Conservation (phyloP, 2,329 filamentous ascomycete species). For the Aspergillus puulaauensis region DNA sequence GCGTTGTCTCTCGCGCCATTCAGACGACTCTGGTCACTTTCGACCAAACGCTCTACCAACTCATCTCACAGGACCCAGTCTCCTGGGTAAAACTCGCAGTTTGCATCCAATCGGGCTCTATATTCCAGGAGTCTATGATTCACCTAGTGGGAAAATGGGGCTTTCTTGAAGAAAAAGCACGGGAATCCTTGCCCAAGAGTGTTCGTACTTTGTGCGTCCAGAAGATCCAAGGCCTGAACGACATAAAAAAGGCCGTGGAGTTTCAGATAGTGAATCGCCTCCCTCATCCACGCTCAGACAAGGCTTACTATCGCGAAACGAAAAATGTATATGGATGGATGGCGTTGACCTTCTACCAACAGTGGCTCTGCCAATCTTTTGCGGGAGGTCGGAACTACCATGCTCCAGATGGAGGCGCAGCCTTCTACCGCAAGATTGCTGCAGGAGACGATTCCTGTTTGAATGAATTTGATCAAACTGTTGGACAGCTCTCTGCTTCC, state of each 20-base stretch:
- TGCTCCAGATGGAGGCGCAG: slow-evolving; percentile 47
- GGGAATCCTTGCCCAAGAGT: slow-evolving; percentile 16
- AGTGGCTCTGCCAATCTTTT: slow-evolving; percentile 47
- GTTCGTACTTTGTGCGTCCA: slow-evolving; percentile 23
- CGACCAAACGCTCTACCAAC: slow-evolving; percentile 46
- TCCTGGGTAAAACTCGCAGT: slow-evolving; percentile 48
- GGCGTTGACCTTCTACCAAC: slow-evolving; percentile 27
- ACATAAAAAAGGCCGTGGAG: slow-evolving; percentile 28
- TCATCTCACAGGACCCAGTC: slow-evolving; percentile 44
- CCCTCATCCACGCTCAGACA: slow-evolving; percentile 12
- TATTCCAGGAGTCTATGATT: slow-evolving; percentile 34
- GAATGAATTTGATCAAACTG: slow-evolving; percentile 27
- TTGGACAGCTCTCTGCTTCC: slow-evolving; percentile 26
- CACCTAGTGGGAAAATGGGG: slow-evolving; percentile 35
- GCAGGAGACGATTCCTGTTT: slow-evolving; percentile 45
- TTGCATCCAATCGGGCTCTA: slow-evolving; percentile 45
- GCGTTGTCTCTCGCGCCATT: slow-evolving; percentile 45
- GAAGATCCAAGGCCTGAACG: slow-evolving; percentile 25
- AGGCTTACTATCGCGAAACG: background rate
- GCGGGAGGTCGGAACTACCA: slow-evolving; percentile 38
- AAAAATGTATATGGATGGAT: slow-evolving; percentile 11
- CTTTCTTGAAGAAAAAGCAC: slow-evolving; percentile 16
- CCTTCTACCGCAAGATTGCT: slow-evolving; percentile 44
- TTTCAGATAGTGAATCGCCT: slow-evolving; percentile 28
- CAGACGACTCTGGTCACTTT: slow-evolving; percentile 47